Evolutionary conservation across 2,329 filamentous ascomycete species (phyloP).

Genomic region (Byssothecium circinans): DNA sequence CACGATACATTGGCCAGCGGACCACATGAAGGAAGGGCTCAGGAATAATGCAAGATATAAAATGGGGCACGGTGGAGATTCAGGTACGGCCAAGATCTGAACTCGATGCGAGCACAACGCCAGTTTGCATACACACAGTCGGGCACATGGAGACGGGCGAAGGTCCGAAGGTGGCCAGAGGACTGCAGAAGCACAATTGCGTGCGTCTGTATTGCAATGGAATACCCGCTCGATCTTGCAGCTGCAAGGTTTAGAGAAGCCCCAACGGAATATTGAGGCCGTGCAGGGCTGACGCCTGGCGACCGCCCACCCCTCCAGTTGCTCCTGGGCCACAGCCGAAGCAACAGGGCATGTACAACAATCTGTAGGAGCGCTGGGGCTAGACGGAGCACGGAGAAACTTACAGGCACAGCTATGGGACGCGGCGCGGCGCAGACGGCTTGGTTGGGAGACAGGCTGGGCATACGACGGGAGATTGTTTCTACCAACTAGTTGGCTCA

Average conservation of each 20-base stretch:
- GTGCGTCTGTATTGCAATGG: conserved; percentile 39
- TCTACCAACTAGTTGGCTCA: too few relatives aligned
- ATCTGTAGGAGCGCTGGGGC: conserved; percentile 21
- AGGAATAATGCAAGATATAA: conserved; percentile 34
- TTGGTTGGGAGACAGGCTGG: conserved; percentile 27
- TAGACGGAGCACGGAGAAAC: conserved; percentile 23
- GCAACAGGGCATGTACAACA: too few relatives aligned
- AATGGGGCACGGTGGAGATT: conserved; percentile 27
- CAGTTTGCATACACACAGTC: conserved; percentile 32
- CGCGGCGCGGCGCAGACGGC: conserved; percentile 31
- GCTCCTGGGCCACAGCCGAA: too few relatives aligned
- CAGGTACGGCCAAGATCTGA: conserved; percentile 30
- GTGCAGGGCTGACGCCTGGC: conserved; percentile 43
- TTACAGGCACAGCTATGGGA: conserved; percentile 28
- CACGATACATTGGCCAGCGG: conserved; percentile 34
- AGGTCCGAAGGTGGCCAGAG: conserved; percentile 25
- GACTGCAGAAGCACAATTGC: conserved; percentile 36
- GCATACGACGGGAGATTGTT: conserved; percentile 24
- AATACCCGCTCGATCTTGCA: conserved; percentile 38
- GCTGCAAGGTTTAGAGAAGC: conserved; percentile 36
- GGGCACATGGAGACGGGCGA: conserved; percentile 36
- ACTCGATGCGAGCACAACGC: conserved; percentile 37
- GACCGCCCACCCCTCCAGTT: conserved; percentile 36
- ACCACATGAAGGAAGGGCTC: conserved; percentile 39
- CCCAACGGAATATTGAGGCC: conserved; percentile 41